Percentiles rank a stretch among this genome's conserved stretches.
Evolutionary conservation across 352 stramenopile genomes (phyloP).

Genomic region (Globisporangium irregulare): DNA sequence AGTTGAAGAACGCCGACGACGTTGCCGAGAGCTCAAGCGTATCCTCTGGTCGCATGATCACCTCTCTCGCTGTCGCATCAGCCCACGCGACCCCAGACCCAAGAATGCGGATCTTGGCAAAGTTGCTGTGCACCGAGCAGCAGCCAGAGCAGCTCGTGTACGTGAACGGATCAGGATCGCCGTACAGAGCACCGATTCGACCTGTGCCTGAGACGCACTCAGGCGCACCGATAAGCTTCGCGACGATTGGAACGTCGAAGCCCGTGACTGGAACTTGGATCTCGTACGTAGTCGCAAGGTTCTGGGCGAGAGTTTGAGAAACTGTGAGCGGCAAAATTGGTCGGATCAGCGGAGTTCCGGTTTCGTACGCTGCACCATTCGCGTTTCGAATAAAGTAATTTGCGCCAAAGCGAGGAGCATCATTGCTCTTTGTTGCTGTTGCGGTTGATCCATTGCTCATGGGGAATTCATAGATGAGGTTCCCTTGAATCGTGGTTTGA

Average conservation of each 20-base stretch:
- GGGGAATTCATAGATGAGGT: slow-evolving; percentile 58
- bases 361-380: slow-evolving; percentile 29
- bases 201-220: slow-evolving; percentile 54
- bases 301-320: slow-evolving; percentile 24
- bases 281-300: slow-evolving; percentile 35
- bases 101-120: slow-evolving; percentile 40
- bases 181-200: slow-evolving; percentile 49
- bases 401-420: not conserved
- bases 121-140: slow-evolving; percentile 60
- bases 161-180: slow-evolving; percentile 39
- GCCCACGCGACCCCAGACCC: slow-evolving; percentile 30
- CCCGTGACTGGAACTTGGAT: slow-evolving; percentile 38
- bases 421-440: slow-evolving; percentile 1
- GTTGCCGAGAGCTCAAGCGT: slow-evolving; percentile 43
- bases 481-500: slow-evolving; percentile 47
- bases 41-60: slow-evolving; percentile 44
- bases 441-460: not conserved
- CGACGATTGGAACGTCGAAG: slow-evolving; percentile 59
- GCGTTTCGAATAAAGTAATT: slow-evolving; percentile 48
- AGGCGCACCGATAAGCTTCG: slow-evolving; percentile 64
- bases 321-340: slow-evolving; percentile 23
- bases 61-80: slow-evolving; percentile 31
- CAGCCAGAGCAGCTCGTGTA: slow-evolving; percentile 64
- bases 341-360: slow-evolving; percentile 30
- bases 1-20: slow-evolving; percentile 56